Percentiles rank a stretch among this genome's conserved stretches.
These are phyloP conservation scores for Synchytrium microbalum DNA, from an alignment of 371 early-diverging fungal genomes.

Conservation along the genomic window DNA sequence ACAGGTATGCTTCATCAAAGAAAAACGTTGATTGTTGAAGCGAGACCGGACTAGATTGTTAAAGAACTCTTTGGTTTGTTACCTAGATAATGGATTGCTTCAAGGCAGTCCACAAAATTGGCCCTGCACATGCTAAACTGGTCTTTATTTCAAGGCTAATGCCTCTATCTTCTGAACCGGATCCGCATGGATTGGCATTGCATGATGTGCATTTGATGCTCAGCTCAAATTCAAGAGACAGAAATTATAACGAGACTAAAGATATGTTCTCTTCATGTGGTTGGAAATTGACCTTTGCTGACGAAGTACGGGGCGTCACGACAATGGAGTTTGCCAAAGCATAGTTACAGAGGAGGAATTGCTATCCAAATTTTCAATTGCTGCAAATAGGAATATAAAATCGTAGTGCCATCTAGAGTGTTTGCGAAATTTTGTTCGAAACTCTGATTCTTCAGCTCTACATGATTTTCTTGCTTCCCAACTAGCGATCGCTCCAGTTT, in stretches of 20 bases:
- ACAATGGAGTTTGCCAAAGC: too few species aligned
- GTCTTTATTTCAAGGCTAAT: background rate
- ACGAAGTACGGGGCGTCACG: background rate
- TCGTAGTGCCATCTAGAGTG: too few species aligned
- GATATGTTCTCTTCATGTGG: background rate
- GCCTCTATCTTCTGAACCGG: background rate
- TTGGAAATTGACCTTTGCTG: background rate
- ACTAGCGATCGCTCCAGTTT: too few species aligned
- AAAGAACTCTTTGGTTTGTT: too few species aligned
- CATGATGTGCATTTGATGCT: background rate
- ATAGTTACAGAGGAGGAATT: too few species aligned
- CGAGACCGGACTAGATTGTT: too few species aligned
- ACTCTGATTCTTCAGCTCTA: too few species aligned
- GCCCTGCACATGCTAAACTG: background rate
- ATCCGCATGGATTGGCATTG: background rate
- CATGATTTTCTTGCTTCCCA: too few species aligned
- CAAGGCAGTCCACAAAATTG: constrained; percentile 1
- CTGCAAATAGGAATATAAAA: too few species aligned
- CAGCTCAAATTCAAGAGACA: background rate
- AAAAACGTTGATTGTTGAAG: too few species aligned
- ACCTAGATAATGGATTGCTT: background rate
- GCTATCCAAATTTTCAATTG: too few species aligned
- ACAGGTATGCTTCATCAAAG: background rate
- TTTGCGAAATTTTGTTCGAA: too few species aligned
- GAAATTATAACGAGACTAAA: background rate